A percentile compares a stretch with the other conserved stretches of the same genome.
Evolutionary conservation across 2,329 filamentous ascomycete species (phyloP).

Genomic region (Plenodomus lindquistii): DNA sequence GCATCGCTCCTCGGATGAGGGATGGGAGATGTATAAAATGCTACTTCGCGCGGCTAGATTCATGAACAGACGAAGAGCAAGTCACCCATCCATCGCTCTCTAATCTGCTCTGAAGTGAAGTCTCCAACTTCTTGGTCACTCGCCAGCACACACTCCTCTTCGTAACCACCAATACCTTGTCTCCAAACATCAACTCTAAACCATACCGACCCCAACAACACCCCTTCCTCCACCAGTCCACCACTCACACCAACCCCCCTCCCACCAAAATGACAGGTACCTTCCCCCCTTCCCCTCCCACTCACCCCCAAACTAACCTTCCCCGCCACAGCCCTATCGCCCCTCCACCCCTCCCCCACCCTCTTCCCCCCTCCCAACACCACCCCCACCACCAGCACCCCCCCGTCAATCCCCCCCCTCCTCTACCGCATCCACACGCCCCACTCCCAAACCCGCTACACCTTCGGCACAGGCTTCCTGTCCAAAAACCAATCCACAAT

Average conservation of each 20-base stretch:
- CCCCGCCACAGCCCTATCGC: not conserved
- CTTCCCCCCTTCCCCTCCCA: not conserved
- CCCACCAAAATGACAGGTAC: constrained; percentile 29
- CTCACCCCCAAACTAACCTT: not conserved
- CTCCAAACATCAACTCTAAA: not conserved
- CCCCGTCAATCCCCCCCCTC: constrained; percentile 25
- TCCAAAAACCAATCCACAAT: constrained; percentile 43
- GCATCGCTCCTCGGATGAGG: constrained; percentile 12
- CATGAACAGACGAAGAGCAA: too few species aligned
- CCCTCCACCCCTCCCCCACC: constrained; percentile 1
- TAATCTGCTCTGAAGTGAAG: too few species aligned
- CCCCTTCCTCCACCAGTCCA: too few species aligned
- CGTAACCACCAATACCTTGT: too few species aligned
- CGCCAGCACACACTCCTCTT: too few species aligned
- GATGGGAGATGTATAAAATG: constrained; percentile 6
- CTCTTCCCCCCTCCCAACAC: constrained; percentile 1
- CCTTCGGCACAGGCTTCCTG: constrained; percentile 35
- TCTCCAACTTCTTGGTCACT: too few species aligned
- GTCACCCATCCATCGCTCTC: too few species aligned
- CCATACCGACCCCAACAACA: not conserved
- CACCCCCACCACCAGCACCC: constrained; percentile 14
- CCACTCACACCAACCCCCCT: too few species aligned
- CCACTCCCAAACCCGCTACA: constrained; percentile 35
- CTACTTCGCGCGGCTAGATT: too few species aligned
- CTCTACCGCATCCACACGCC: constrained; percentile 39